Evolutionary conservation across 441 rosid genomes (phyloP).

Genomic region (Bocquillonia castaneifolia): DNA sequence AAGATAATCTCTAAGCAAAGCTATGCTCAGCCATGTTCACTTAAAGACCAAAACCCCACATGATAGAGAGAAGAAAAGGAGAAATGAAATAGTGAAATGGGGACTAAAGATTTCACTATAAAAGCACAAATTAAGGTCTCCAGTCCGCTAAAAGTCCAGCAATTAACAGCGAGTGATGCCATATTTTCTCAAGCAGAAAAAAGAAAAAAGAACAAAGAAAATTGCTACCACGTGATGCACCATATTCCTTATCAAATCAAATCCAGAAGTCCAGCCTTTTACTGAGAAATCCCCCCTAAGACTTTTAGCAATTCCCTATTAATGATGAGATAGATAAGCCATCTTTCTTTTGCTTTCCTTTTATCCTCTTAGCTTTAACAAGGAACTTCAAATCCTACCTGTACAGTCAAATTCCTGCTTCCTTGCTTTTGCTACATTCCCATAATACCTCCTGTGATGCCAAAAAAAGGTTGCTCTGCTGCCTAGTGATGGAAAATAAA

Average conservation of each 20-base stretch:
- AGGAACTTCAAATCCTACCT: slow-evolving; percentile 1
- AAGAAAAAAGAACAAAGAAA: not conserved
- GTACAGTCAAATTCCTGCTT: slow-evolving; percentile 6
- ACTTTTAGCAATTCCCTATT: slow-evolving; percentile 9
- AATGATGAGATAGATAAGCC: slow-evolving; percentile 3
- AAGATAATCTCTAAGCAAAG: too few relatives aligned
- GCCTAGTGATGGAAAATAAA: too few relatives aligned
- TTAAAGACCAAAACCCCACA: too few relatives aligned
- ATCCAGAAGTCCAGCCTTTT: slow-evolving; percentile 1
- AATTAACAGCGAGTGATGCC: not conserved
- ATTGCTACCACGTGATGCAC: not conserved
- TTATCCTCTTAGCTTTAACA: slow-evolving; percentile 1
- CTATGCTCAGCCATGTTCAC: too few relatives aligned
- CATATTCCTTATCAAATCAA: not conserved
- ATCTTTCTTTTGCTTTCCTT: slow-evolving; percentile 10
- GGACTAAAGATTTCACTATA: not conserved
- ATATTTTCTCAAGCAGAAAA: not conserved
- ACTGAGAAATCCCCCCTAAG: not conserved
- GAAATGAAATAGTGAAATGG: not conserved
- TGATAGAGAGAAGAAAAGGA: too few relatives aligned
- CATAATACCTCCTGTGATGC: slow-evolving; percentile 10
- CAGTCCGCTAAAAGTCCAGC: not conserved
- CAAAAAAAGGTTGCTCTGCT: too few relatives aligned
- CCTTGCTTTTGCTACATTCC: slow-evolving; percentile 2
- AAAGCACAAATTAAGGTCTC: not conserved